Base-by-base conservation (phyloP, 768 basidiomycete genomes). In the Xanthoconium purpureum region DNA sequence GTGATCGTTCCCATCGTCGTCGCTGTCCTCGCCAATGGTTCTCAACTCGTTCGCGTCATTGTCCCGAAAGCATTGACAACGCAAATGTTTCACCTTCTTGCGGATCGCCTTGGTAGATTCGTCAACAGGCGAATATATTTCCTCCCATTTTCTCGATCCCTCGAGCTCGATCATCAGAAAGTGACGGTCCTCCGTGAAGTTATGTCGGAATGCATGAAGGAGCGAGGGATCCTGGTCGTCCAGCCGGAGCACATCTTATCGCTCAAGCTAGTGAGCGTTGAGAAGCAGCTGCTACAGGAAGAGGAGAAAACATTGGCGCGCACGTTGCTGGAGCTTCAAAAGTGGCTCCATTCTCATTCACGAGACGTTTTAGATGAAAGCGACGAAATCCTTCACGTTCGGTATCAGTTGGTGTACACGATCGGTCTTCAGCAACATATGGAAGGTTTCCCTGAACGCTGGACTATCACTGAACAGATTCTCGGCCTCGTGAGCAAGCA, bases 201-300 rank as follows among this genome's bases (percentile, higher is more conserved):
- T 5, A 72, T 76, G 57, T 56, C 67, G 28, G 69, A 73, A 44
- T 84, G 83, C 50, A 68, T 67, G 57, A 51, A 50, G 2, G 63
- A 64, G 28, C 64, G 71, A 8, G 82, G 82, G 0, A 60, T 84
- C 18, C 62, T 82, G 11, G 68, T 84, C 1, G 56, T 71, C 13
- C 83, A 84, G 43, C 83, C 82, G 0, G 82, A 84, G 40, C 79
- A 84, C 30, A 66, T 81, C 10, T 70, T 84, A 5, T 83, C 82
- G 0, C 77, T 79, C 24, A 24, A 24, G 24, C 4, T 24, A 24
- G 24, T 24, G 24, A 24, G 24, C 24, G 24, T 24, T 24, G 77
- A 83, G 54, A 66, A 58, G 30, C 64, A 67, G 20, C 52, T 73
- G 11, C 29, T 32, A 11, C 40, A n/a, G 9, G n/a, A 7, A 6